Conservation (phyloP, 140 eudicot species). For the Oenanthe javanica region DNA sequence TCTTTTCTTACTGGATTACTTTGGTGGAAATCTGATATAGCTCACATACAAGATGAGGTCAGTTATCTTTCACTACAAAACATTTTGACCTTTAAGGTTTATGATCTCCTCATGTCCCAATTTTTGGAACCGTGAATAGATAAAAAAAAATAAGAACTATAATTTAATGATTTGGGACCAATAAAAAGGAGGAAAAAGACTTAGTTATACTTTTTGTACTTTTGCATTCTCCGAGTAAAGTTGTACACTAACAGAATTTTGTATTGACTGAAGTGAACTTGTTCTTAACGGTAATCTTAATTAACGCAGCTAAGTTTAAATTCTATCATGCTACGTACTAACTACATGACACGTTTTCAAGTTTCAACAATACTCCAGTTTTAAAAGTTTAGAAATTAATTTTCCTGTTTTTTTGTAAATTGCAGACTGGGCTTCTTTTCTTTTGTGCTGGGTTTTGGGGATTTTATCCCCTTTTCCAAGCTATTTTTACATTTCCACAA, state of each 20-base stretch:
- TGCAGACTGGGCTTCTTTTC: conserved; percentile 71
- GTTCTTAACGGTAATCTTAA: background rate
- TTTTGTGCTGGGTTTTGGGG: conserved; percentile 64
- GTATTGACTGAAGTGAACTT: background rate
- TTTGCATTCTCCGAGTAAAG: background rate
- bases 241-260: background rate
- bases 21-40: conserved; percentile 64
- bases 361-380: background rate
- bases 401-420: background rate
- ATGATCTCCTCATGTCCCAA: background rate
- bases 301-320: background rate
- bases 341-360: background rate
- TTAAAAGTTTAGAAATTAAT: background rate
- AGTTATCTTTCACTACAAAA: background rate
- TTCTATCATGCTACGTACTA: background rate
- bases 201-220: background rate
- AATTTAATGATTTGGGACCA: background rate
- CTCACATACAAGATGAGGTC: conserved; percentile 84
- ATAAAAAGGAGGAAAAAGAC: background rate
- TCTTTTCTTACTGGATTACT: conserved; percentile 52
- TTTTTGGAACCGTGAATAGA: background rate
- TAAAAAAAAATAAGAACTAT: too few relatives aligned
- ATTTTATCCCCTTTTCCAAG: conserved; percentile 54
- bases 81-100: background rate
- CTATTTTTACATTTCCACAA: conserved; percentile 77